These are phyloP conservation scores for Cladophialophora psammophila DNA, from an alignment of 2,329 filamentous ascomycete species.

Conservation along the genomic window DNA sequence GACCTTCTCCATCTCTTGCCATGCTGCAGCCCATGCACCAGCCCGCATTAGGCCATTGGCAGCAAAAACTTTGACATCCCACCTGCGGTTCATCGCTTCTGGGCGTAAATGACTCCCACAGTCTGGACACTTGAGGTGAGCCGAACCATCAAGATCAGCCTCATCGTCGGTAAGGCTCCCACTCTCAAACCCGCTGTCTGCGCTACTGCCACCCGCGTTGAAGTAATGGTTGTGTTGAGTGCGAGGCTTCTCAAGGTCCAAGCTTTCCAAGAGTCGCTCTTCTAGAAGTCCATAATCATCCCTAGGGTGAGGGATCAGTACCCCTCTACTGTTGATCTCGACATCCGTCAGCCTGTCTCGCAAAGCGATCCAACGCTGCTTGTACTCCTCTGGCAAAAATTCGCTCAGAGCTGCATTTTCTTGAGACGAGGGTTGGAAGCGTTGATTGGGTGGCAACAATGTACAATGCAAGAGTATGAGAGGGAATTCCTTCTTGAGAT, in stretches of 20 bases:
- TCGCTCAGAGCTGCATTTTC: constrained; percentile 56
- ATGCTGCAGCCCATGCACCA: constrained; percentile 90
- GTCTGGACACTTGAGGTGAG: constrained; percentile 54
- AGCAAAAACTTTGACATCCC: constrained; percentile 82
- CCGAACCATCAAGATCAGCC: constrained; percentile 36
- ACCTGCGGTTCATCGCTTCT: constrained; percentile 61
- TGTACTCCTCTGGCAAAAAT: constrained; percentile 57
- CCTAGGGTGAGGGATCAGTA: constrained; percentile 68
- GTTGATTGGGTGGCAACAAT: constrained; percentile 61
- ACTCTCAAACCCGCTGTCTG: constrained; percentile 45
- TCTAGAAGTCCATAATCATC: constrained; percentile 70
- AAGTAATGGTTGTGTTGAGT: constrained; percentile 68
- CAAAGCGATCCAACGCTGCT: constrained; percentile 58
- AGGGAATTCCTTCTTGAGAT: constrained; percentile 58
- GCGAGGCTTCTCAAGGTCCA: constrained; percentile 63
- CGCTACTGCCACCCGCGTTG: constrained; percentile 35
- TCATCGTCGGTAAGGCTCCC: constrained; percentile 48
- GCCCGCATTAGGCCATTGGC: constrained; percentile 93
- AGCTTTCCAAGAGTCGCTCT: constrained; percentile 66
- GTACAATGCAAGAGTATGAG: constrained; percentile 68
- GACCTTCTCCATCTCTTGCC: constrained; percentile 98
- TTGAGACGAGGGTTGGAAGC: constrained; percentile 51
- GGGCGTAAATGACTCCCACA: constrained; percentile 58
- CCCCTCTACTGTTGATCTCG: constrained; percentile 63
- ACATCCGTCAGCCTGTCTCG: constrained; percentile 62